Evolutionary conservation across 192 early-diverging fungal genomes (phyloP).

Genomic region (Pecoramyces ruminantium): DNA sequence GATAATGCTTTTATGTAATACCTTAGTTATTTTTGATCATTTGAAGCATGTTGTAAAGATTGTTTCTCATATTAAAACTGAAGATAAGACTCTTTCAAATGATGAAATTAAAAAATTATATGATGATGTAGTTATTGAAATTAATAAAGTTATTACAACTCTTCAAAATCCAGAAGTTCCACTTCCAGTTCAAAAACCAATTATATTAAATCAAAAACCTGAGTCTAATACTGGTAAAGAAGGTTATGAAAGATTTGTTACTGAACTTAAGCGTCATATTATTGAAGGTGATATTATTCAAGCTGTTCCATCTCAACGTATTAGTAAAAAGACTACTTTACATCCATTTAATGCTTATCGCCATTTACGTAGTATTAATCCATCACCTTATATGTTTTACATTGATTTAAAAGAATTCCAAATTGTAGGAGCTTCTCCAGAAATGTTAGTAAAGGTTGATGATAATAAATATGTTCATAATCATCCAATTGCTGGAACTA

Average conservation of each 20-base stretch:
- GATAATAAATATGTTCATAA: conserved; percentile 62
- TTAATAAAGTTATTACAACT: conserved; percentile 44
- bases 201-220: conserved; percentile 42
- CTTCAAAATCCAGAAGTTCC: conserved; percentile 51
- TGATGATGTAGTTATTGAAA: conserved; percentile 45
- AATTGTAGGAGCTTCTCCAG: conserved; percentile 92
- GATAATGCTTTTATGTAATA: conserved; percentile 87
- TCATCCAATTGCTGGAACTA: conserved; percentile 96
- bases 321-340: conserved; percentile 67
- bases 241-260: conserved; percentile 81
- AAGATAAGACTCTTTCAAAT: conserved; percentile 13
- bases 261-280: conserved; percentile 75
- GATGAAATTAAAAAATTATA: conserved; percentile 44
- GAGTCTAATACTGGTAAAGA: conserved; percentile 81
- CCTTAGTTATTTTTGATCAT: conserved; percentile 89
- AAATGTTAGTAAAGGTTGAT: conserved; percentile 90
- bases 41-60: conserved; percentile 82
- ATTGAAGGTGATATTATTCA: conserved; percentile 94
- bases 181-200: conserved; percentile 50
- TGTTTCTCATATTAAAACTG: conserved; percentile 55
- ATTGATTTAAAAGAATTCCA: conserved; percentile 84
- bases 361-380: conserved; percentile 82
- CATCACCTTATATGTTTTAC: conserved; percentile 99
- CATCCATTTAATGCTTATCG: conserved; percentile 99
- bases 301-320: conserved; percentile 84